Conservation (phyloP, 2,329 filamentous ascomycete species). For the Sclerotinia nivalis region DNA sequence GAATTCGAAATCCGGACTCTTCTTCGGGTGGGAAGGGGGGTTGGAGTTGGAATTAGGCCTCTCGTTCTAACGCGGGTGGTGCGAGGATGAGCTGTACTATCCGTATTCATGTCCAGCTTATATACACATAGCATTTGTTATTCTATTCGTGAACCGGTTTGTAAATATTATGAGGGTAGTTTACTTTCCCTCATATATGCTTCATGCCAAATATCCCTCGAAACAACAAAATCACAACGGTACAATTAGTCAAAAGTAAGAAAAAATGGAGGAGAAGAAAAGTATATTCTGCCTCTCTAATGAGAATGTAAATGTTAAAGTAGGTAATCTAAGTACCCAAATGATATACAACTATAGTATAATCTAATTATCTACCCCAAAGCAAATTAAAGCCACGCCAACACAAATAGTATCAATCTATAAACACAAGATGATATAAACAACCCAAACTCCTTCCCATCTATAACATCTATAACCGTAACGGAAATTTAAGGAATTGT, state of each 20-base stretch:
- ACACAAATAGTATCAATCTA: conserved; percentile 3
- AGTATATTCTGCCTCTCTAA: conserved; percentile 12
- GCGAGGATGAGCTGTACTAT: too few species aligned
- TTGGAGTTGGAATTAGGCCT: too few species aligned
- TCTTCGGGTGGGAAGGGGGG: too few species aligned
- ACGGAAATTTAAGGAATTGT: background rate
- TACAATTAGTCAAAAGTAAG: background rate
- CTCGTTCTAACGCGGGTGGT: too few species aligned
- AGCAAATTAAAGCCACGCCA: background rate
- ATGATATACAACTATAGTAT: background rate
- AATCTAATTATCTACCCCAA: conserved; percentile 6
- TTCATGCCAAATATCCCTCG: too few species aligned
- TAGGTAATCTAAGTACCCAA: background rate
- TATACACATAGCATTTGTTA: too few species aligned
- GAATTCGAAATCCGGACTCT: too few species aligned
- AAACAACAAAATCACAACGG: background rate
- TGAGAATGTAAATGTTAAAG: conserved; percentile 3
- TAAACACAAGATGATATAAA: conserved; percentile 8
- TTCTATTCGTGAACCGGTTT: too few species aligned
- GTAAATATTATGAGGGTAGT: too few species aligned
- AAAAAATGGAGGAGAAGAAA: conserved; percentile 1
- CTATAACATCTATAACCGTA: background rate
- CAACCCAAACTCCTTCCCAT: background rate
- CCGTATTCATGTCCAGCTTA: too few species aligned
- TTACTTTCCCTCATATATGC: too few species aligned